Conservation (phyloP, 2,329 filamentous ascomycete genomes). For the Alternaria sp. region DNA sequence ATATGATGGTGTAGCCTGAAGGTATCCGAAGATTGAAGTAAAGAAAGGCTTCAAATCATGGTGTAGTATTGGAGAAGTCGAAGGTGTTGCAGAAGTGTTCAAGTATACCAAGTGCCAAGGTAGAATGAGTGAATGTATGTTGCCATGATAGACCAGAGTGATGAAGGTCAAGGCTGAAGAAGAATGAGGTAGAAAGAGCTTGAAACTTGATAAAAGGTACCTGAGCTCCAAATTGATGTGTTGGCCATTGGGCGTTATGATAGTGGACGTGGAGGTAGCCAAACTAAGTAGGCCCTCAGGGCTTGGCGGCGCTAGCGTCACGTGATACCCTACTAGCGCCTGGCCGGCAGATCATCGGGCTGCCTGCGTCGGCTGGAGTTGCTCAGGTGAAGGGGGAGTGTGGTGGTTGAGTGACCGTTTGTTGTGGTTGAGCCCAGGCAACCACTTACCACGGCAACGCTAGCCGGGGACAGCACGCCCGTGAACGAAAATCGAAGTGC, state of each 20-base stretch:
- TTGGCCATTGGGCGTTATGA: background rate
- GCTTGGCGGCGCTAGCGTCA: background rate
- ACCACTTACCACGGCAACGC: conserved; percentile 1
- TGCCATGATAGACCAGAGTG: conserved; percentile 7
- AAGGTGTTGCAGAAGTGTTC: background rate
- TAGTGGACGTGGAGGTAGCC: background rate
- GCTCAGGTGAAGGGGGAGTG: conserved; percentile 5
- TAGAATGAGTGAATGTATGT: conserved; percentile 8
- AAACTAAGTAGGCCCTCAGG: background rate
- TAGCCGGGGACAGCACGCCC: conserved; percentile 7
- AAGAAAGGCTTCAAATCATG: background rate
- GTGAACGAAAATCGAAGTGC: background rate
- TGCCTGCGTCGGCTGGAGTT: background rate
- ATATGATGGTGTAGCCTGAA: background rate
- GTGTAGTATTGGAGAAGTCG: background rate
- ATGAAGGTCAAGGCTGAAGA: background rate
- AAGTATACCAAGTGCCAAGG: conserved; percentile 13
- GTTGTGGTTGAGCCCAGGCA: background rate
- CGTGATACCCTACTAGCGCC: background rate
- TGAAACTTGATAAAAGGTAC: background rate
- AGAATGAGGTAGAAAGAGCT: background rate
- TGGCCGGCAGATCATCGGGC: background rate
- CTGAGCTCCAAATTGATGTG: background rate
- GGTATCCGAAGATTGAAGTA: background rate
- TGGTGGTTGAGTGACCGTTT: background rate